These are phyloP conservation scores for Brassica hybrid DNA, from an alignment of 441 rosid species.

Conservation along the genomic window DNA sequence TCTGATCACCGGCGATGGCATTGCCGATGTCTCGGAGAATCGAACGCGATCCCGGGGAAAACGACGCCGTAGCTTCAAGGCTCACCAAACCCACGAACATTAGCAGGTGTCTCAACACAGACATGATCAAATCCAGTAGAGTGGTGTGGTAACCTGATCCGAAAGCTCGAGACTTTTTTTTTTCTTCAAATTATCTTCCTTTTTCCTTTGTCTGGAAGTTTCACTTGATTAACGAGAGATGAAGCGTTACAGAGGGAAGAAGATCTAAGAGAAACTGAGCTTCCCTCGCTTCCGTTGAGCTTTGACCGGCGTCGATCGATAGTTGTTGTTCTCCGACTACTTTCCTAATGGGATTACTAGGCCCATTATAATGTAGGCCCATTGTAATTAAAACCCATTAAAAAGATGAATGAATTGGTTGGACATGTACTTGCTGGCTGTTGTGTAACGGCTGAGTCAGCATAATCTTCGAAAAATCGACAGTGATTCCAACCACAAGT, in stretches of 20 bases:
- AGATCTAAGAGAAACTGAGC: conserved; percentile 31
- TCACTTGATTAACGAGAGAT: background rate
- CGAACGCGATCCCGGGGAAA: conserved; percentile 69
- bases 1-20: conserved; percentile 35
- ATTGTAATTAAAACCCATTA: background rate
- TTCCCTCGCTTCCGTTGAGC: conserved; percentile 40
- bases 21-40: conserved; percentile 58
- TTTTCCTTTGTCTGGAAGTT: no score
- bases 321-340: background rate
- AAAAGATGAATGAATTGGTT: no score
- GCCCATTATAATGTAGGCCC: background rate
- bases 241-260: conserved; percentile 17
- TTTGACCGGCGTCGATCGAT: conserved; percentile 28
- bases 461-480: conserved; percentile 21
- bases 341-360: conserved; percentile 22
- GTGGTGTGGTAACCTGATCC: conserved; percentile 22
- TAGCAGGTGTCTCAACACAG: conserved; percentile 42
- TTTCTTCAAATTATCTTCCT: background rate
- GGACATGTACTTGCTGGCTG: no score
- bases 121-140: conserved; percentile 43
- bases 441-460: conserved; percentile 31
- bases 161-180: background rate
- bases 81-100: conserved; percentile 41
- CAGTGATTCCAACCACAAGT: conserved; percentile 37
- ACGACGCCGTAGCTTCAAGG: conserved; percentile 46